These are phyloP conservation scores for Dillenia suffruticosa DNA, from an alignment of 164 flowering plant genomes.

Conservation along the genomic window DNA sequence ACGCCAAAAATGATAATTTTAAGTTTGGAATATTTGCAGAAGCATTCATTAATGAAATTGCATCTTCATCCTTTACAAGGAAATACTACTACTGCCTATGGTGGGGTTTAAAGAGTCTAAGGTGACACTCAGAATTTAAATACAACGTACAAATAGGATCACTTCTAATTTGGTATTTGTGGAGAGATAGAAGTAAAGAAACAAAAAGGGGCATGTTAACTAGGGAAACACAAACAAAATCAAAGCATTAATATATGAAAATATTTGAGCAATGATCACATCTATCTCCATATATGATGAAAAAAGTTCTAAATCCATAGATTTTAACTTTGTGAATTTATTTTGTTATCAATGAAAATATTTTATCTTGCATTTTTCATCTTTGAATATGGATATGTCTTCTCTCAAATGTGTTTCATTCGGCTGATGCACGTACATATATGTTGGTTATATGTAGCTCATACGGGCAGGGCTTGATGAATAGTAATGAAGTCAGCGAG, in stretches of 20 bases:
- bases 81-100: constrained; percentile 86
- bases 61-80: constrained; percentile 34
- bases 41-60: constrained; percentile 62
- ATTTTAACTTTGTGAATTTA: not conserved
- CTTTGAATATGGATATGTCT: not conserved
- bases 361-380: not conserved
- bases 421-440: constrained; percentile 3
- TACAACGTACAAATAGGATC: too few relatives aligned
- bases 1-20: constrained; percentile 31
- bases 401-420: not conserved
- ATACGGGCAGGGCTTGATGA: constrained; percentile 70
- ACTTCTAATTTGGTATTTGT: too few relatives aligned
- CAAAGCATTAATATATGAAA: too few relatives aligned
- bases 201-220: too few relatives aligned
- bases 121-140: constrained; percentile 28
- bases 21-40: constrained; percentile 79
- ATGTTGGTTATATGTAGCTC: constrained; percentile 48
- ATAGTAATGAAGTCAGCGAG: constrained; percentile 65
- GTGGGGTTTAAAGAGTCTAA: constrained; percentile 91
- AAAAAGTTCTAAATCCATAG: not conserved
- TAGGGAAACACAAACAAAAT: too few relatives aligned
- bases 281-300: not conserved
- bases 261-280: too few relatives aligned
- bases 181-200: too few relatives aligned
- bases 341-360: not conserved